Evolutionary conservation across 306 rosid species (phyloP).

Genomic region (Cicer arietinum): DNA sequence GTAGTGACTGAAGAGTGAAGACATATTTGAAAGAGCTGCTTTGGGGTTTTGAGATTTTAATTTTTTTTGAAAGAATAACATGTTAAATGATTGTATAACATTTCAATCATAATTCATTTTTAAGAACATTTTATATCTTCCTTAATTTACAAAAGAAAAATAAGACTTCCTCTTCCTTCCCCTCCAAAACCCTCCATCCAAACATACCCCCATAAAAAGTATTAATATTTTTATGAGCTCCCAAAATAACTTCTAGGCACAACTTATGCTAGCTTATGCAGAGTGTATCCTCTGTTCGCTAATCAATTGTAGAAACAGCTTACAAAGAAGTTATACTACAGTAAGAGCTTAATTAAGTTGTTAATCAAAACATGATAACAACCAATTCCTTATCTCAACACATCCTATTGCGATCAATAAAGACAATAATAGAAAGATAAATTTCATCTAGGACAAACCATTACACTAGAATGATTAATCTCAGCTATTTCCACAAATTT

Average conservation of each 20-base stretch:
- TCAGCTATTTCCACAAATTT: neutral
- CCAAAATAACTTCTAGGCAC: neutral
- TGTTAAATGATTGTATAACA: too few species aligned
- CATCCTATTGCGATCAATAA: neutral
- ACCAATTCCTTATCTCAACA: constrained; percentile 1
- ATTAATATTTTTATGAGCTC: neutral
- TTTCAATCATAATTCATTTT: too few species aligned
- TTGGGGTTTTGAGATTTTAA: neutral
- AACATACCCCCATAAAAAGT: too few species aligned
- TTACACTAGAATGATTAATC: constrained; percentile 15
- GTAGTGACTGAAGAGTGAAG: too few species aligned
- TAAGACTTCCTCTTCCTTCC: too few species aligned
- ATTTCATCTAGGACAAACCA: constrained; percentile 10
- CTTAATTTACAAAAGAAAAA: too few species aligned
- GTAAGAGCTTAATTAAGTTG: neutral
- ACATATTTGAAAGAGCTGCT: neutral
- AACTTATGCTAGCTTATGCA: neutral
- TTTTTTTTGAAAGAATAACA: too few species aligned
- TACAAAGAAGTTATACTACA: neutral
- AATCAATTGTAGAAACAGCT: neutral
- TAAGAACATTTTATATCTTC: too few species aligned
- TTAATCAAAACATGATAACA: neutral
- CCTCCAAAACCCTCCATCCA: too few species aligned
- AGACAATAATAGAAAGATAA: neutral
- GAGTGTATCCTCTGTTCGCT: neutral